phyloP scores from a whole-genome alignment of 1,284 basidiomycete species.

The Salmacisia buchloeana region DNA sequence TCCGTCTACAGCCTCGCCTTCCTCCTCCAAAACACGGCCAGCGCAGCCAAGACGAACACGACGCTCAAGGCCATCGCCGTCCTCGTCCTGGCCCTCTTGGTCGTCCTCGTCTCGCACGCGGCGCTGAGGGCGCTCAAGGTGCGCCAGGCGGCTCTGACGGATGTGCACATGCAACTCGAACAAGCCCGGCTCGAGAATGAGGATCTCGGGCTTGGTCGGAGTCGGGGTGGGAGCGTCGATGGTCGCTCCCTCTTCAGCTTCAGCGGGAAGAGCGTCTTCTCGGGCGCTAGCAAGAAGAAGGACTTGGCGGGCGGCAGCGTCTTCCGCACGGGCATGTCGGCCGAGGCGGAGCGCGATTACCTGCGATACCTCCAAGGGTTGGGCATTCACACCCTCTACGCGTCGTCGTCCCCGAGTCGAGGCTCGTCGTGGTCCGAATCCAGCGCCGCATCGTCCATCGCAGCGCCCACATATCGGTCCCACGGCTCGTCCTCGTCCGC shows the following conservation, averaged over 20 bases:
- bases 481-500: background rate
- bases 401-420: no score
- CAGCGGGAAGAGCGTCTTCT: background rate
- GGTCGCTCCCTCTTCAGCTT: background rate
- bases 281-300: background rate
- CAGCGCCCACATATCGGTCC: constrained; percentile 1
- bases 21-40: background rate
- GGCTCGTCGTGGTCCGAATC: background rate
- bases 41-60: background rate
- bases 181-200: constrained; percentile 3
- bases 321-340: background rate
- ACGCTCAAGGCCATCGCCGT: constrained; percentile 1
- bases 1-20: background rate
- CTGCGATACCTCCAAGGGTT: constrained; percentile 2
- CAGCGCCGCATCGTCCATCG: background rate
- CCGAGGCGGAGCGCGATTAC: constrained; percentile 1
- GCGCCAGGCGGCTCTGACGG: constrained; percentile 2
- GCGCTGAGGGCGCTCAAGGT: background rate
- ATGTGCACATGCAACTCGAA: constrained; percentile 1
- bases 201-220: background rate
- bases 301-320: background rate
- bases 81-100: background rate
- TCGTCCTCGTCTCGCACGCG: background rate
- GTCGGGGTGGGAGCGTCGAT: no score
- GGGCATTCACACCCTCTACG: background rate